Conservation (phyloP, 768 basidiomycete genomes). For the Boletus rex-veris region DNA sequence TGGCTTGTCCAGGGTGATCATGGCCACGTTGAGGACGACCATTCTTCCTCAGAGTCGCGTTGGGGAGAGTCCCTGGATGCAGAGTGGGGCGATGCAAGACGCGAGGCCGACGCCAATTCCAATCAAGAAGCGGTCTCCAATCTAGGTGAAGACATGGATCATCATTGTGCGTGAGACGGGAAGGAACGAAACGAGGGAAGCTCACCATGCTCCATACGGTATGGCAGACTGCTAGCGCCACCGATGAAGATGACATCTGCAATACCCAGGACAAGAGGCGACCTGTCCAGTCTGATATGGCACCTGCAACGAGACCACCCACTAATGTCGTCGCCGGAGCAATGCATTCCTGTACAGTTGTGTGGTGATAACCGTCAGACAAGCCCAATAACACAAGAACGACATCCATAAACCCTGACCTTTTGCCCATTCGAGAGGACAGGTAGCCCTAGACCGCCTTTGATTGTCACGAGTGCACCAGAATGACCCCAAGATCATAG, state of each 20-base stretch:
- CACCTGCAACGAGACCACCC: conserved; percentile 68
- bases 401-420: conserved; percentile 30
- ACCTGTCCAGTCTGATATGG: conserved; percentile 69
- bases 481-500: conserved; percentile 82
- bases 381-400: background rate
- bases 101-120: conserved; percentile 74
- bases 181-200: background rate
- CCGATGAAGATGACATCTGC: conserved; percentile 70
- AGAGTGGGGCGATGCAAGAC: conserved; percentile 74
- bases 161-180: background rate
- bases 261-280: conserved; percentile 57
- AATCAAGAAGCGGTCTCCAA: conserved; percentile 70
- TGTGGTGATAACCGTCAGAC: background rate
- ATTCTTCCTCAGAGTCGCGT: conserved; percentile 70
- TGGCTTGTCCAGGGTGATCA: conserved; percentile 78
- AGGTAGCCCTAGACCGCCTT: conserved; percentile 57
- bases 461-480: conserved; percentile 74
- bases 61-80: conserved; percentile 81
- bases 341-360: conserved; percentile 59
- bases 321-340: conserved; percentile 78
- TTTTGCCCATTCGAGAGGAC: conserved; percentile 60
- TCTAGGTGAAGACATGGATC: conserved; percentile 32
- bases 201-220: conserved; percentile 67
- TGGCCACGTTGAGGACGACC: conserved; percentile 79
- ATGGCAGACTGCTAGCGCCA: conserved; percentile 69